Base-by-base conservation (phyloP, 1,284 basidiomycete genomes). In the Lentinula novae-zelandiae region DNA sequence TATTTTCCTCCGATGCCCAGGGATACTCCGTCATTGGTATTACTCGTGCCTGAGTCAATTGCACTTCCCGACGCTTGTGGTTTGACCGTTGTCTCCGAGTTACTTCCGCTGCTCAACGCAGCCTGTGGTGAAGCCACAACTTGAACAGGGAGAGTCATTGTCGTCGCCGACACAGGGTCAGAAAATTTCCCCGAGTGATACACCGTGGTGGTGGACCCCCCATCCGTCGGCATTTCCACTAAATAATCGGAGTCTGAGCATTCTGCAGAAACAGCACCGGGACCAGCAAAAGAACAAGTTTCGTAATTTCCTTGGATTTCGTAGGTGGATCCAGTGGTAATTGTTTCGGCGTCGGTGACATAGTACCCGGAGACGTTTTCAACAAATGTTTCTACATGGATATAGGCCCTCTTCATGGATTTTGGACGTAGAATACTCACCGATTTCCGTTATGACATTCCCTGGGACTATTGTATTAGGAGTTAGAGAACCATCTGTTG, bases 321-420 rank as follows among this genome's bases (percentile, higher is more conserved):
- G 3, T n/a, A 8, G 15, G 31, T 12, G 5, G 49, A 42, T 39
- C n/a, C 53, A 42, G 39, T 12, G 12, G 36, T 22, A n/a, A 22
- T 10, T 1, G 13, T 22, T 12, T 17, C 39, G 13, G 10, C 38
- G 2, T 15, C 13, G 6, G 15, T 22, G 10, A 34, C 17, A 15
- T 42, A 42, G 31, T 56, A 56, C 7, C 54, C 54, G 10, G 54
- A 56, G 27, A 42, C 54, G n/a, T 46, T 46, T 56, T 56, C 54
- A 31, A 56, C 54, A 7, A 56, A 42, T 1, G 54, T 56, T 3
- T 56, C 54, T 56, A 36, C 9, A 44, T 9, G 22, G 15, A 34
- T 27, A 15, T 56, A 3, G 17, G 31, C n/a, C 27, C n/a, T 34
- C 8, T 33, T 27, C 50, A 22, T 31, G 13, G 22, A 13, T 2